Evolutionary conservation across 129 eudicot genomes (phyloP), one percentile per base, ranked within the genome.

Genomic region (Flaveria brownii): DNA sequence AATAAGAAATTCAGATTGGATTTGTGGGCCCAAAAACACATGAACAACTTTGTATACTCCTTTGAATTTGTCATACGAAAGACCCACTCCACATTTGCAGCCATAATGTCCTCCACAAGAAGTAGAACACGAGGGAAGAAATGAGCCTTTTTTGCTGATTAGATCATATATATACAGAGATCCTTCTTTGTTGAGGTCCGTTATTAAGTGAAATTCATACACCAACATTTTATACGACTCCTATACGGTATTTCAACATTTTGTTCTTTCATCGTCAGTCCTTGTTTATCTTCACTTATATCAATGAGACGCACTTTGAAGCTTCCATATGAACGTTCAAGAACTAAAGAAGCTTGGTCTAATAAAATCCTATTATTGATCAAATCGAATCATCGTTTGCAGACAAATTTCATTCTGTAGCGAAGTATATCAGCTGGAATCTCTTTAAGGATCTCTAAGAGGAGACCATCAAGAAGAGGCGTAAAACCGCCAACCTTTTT

Each of bases 11-110:
- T 83, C 87, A 45, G 84, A 83, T 43, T 79, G 66, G 14, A 83
- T 14, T 9, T 75, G 46, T 50, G 74, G 80, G 39, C 78, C 84
- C 25, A 15, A 68, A 65, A 41, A 79, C 20, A 79, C 83, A 65
- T 83, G 87, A 56, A 83, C 78, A 36, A 83, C 73, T 56, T 79
- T 79, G 69, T 79, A 75, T 6, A 83, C 56, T 61, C 78, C 66
- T 15, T 64, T 75, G 42, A 79, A 75, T 70, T 63, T 15, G 65
- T 83, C 84, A 56, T 69, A 83, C 0, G 78, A 77, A 75, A 79
- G 71, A 7, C 81, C 81, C 18, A 79, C 26, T 45, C 81, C 81
- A 54, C 87, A 79, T 65, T 50, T 50, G 46, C 77, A 69, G 15
- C 68, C 46, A 33, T 57, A 66, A 46, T 83, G 87, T 30, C 82